Percentiles rank a stretch among this genome's conserved stretches.
These are phyloP conservation scores for Diplotaxis tenuifolia DNA, from an alignment of 345 rosid species.

Conservation along the genomic window DNA sequence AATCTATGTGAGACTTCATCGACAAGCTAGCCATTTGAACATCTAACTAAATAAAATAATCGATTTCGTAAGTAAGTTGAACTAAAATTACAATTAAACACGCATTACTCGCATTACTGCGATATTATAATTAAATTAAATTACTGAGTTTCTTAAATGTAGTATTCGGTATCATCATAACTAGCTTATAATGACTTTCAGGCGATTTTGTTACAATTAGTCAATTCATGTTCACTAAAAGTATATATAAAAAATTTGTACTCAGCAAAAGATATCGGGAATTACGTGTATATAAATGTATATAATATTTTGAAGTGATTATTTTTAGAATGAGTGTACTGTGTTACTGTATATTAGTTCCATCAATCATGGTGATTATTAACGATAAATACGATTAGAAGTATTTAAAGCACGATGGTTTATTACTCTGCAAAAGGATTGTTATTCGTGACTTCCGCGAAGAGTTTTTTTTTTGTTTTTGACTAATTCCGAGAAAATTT, in stretches of 20 bases:
- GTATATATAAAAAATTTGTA: background rate
- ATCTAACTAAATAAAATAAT: conserved; percentile 20
- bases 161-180: background rate
- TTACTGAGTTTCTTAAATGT: background rate
- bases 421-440: conserved; percentile 31
- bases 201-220: background rate
- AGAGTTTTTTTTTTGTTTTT: no score
- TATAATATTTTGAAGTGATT: background rate
- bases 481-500: no score
- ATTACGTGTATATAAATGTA: background rate
- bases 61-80: background rate
- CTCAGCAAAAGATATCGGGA: background rate
- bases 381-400: background rate
- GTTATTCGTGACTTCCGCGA: conserved; percentile 25
- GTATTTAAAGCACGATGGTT: conserved; percentile 31
- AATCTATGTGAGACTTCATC: conserved; percentile 36
- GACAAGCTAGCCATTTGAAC: conserved; percentile 13
- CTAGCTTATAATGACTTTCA: background rate
- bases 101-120: conserved; percentile 2
- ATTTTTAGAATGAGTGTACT: background rate
- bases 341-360: background rate
- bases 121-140: background rate
- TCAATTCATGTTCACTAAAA: background rate
- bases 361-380: conserved; percentile 8
- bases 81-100: background rate